Percentiles rank a stretch among this genome's conserved stretches.
These are phyloP conservation scores for Zychaea mexicana DNA, from an alignment of 371 early-diverging fungal species.

Conservation along the genomic window DNA sequence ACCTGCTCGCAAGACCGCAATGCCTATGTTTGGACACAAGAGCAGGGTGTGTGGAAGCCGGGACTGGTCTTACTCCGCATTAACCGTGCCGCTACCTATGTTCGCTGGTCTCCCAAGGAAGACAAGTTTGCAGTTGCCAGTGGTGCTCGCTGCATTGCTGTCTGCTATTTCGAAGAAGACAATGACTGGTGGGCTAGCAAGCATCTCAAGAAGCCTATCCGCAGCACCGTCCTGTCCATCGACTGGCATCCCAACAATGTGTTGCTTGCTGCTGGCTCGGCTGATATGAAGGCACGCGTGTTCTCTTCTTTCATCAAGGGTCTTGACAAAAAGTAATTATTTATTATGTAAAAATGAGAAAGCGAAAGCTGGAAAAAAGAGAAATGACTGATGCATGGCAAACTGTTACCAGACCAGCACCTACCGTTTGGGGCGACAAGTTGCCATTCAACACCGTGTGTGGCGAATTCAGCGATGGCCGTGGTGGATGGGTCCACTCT, in stretches of 20 bases:
- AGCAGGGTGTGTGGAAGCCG: slow-evolving; percentile 84
- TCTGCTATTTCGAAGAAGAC: slow-evolving; percentile 96
- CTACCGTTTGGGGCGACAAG: slow-evolving; percentile 92
- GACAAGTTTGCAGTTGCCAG: slow-evolving; percentile 98
- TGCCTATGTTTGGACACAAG: slow-evolving; percentile 96
- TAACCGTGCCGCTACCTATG: slow-evolving; percentile 95
- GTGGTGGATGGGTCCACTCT: slow-evolving; percentile 93
- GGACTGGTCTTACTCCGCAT: slow-evolving; percentile 93
- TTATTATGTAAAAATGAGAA: background rate
- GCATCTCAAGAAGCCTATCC: slow-evolving; percentile 93
- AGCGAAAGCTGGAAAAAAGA: background rate
- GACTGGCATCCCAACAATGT: slow-evolving; percentile 98
- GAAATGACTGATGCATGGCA: background rate
- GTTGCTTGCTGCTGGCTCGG: slow-evolving; percentile 90
- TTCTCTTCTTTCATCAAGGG: slow-evolving; percentile 96
- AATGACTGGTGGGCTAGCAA: slow-evolving; percentile 97
- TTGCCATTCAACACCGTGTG: slow-evolving; percentile 93
- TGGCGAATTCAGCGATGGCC: slow-evolving; percentile 81
- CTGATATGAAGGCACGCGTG: slow-evolving; percentile 96
- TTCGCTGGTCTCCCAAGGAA: slow-evolving; percentile 95
- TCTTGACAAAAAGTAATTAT: slow-evolving; percentile 80
- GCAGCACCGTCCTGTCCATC: slow-evolving; percentile 86
- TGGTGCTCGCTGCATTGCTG: slow-evolving; percentile 86
- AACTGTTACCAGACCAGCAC: slow-evolving; percentile 58
- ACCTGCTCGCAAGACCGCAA: slow-evolving; percentile 98